A percentile compares a stretch with the other conserved stretches of the same genome.
Conservation (phyloP, 2,329 filamentous ascomycete genomes). For the Diaporthe sp. region DNA sequence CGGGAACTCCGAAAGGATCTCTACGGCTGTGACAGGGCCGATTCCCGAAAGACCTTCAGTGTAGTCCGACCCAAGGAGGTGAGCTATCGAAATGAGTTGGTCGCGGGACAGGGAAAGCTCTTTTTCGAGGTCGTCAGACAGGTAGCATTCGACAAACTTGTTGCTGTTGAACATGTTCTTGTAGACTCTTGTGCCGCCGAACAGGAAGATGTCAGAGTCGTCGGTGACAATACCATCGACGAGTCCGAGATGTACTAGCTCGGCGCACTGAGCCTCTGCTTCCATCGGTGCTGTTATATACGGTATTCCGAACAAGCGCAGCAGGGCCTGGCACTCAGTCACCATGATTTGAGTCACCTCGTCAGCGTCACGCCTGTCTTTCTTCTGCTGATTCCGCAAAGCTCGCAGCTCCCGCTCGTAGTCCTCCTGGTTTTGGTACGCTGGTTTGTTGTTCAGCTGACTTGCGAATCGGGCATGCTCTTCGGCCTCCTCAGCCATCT, state of each 20-base stretch:
- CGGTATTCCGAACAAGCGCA: constrained; percentile 91
- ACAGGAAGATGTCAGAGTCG: constrained; percentile 95
- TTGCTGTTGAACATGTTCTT: constrained; percentile 99
- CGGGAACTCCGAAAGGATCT: constrained; percentile 92
- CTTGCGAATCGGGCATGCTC: constrained; percentile 95
- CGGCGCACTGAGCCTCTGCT: constrained; percentile 96
- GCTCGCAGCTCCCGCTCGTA: constrained; percentile 91
- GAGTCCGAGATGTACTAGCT: constrained; percentile 85
- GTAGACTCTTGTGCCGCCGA: constrained; percentile 95
- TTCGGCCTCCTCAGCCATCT: constrained; percentile 90
- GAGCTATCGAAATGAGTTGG: constrained; percentile 89
- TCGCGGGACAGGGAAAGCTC: constrained; percentile 90
- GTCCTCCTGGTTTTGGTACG: constrained; percentile 77
- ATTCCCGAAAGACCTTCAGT: constrained; percentile 92
- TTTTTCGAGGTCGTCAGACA: constrained; percentile 84
- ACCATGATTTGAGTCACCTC: constrained; percentile 98
- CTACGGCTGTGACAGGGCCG: constrained; percentile 92
- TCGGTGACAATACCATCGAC: constrained; percentile 99
- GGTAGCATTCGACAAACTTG: constrained; percentile 97
- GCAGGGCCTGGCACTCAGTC: constrained; percentile 90
- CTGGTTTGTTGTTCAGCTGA: constrained; percentile 82
- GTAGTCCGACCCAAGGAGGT: constrained; percentile 94
- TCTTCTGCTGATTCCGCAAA: constrained; percentile 93
- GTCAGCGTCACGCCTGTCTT: constrained; percentile 94
- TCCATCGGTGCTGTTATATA: constrained; percentile 99